These are phyloP conservation scores for Paraleonurus japonicus DNA, from an alignment of 257 asterid genomes.

Conservation along the genomic window DNA sequence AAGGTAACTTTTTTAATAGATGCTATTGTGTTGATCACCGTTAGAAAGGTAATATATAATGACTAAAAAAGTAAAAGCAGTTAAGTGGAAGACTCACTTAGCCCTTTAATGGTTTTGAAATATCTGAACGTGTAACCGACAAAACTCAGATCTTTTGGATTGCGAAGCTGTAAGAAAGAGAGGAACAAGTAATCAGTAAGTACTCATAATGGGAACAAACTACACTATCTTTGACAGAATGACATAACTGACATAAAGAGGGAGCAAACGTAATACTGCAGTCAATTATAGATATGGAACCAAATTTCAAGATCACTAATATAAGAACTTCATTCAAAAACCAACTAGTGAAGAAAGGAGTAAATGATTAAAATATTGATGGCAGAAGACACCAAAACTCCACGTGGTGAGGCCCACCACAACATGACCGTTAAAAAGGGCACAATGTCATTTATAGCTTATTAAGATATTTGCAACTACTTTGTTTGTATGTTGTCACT, in stretches of 20 bases:
- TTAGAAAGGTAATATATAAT: neutral
- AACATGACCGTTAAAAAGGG: neutral
- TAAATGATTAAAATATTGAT: neutral
- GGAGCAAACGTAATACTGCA: neutral
- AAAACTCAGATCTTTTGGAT: constrained; percentile 66
- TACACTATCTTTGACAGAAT: neutral
- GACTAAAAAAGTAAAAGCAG: constrained; percentile 5
- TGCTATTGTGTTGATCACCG: neutral
- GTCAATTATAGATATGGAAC: neutral
- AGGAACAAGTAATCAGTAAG: constrained; percentile 8
- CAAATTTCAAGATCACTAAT: neutral
- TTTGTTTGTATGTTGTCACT: neutral
- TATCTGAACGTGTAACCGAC: constrained; percentile 84
- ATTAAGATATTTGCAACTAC: neutral
- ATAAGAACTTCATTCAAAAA: neutral
- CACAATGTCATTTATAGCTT: neutral
- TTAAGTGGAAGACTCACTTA: constrained; percentile 42
- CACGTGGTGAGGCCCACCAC: neutral
- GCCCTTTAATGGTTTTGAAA: constrained; percentile 71
- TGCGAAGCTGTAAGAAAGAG: constrained; percentile 48
- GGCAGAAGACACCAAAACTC: neutral
- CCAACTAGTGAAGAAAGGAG: neutral
- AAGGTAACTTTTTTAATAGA: neutral
- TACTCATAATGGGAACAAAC: neutral
- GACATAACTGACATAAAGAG: neutral